Base-by-base conservation (phyloP, 108 stramenopile genomes). In the Ochromonas danica region DNA sequence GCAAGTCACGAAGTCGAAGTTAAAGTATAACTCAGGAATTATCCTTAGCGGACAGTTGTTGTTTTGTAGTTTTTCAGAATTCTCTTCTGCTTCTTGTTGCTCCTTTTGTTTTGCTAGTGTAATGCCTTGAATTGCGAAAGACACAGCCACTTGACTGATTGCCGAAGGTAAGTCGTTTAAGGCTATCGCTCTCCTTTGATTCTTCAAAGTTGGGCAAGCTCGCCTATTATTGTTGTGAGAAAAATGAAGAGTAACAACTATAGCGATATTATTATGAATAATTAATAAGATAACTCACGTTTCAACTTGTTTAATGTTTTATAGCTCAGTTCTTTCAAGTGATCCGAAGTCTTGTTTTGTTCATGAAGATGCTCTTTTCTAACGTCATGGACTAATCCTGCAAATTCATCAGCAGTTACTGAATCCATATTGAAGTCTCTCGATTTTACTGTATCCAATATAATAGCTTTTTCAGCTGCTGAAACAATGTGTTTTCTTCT, bases 251-350 rank as follows among this genome's bases (percentile, higher is more conserved):
- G 51, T 57, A 57, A 57, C 51, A 57, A 57, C 51, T 17, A 57
- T 57, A 57, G 51, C 51, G 51, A 57, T 57, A 57, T 57, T 57
- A 57, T 57, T 57, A 57, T 57, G 51, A 57, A 57, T 57, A 57
- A 57, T 57, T 57, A 57, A 57, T 57, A 57, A 57, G 51, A 57
- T 57, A 57, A 57, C 51, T 57, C 51, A 57, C 51, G 51, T 57
- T 57, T 57, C 51, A 57, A 57, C 51, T 57, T 57, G 51, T 57
- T 57, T 57, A 57, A 22, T 57, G 51, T 57, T 57, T 57, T 57
- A 57, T 57, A 57, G 51, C 51, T 57, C 51, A 57, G 51, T 57
- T 57, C 51, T 57, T 57, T 57, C 51, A 57, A 57, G 51, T 57
- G 51, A 57, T 57, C 51, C 51, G 51, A 57, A 57, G 51, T 57